Conservation (phyloP, 768 basidiomycete genomes). For the Mycena haematopus region DNA sequence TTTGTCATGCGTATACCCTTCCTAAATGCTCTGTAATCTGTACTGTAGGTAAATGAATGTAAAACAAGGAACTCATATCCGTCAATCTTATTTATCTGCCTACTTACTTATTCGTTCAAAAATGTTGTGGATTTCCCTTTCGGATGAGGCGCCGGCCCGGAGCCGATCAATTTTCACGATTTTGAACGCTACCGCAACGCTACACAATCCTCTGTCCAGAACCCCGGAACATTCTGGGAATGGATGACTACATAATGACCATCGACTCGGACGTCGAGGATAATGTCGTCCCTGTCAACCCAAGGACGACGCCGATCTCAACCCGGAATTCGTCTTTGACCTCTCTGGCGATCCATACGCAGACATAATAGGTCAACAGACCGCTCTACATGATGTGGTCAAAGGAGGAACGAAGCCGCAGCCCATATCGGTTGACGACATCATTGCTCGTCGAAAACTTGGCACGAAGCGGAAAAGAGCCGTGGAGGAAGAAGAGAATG, state of each 20-base stretch:
- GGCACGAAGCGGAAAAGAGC: constrained; percentile 70
- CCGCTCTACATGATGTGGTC: constrained; percentile 59
- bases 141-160: constrained; percentile 3
- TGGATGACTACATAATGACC: constrained; percentile 81
- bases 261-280: constrained; percentile 83
- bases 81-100: not conserved
- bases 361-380: constrained; percentile 53
- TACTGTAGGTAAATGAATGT: constrained; percentile 21
- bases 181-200: not conserved
- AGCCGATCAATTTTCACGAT: not conserved
- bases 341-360: constrained; percentile 71
- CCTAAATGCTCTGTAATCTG: constrained; percentile 24
- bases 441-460: constrained; percentile 77
- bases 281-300: constrained; percentile 36
- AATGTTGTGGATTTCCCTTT: no score
- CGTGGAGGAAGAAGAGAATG: constrained; percentile 41
- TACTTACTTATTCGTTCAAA: no score
- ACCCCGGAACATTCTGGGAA: constrained; percentile 22
- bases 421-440: constrained; percentile 91
- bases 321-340: constrained; percentile 88
- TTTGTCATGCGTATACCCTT: constrained; percentile 23
- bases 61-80: constrained; percentile 1
- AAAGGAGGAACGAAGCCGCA: constrained; percentile 70
- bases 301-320: constrained; percentile 65
- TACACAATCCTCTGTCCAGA: not conserved